phyloP scores from a whole-genome alignment of 345 rosid species.

The Hibiscus mutabilis region DNA sequence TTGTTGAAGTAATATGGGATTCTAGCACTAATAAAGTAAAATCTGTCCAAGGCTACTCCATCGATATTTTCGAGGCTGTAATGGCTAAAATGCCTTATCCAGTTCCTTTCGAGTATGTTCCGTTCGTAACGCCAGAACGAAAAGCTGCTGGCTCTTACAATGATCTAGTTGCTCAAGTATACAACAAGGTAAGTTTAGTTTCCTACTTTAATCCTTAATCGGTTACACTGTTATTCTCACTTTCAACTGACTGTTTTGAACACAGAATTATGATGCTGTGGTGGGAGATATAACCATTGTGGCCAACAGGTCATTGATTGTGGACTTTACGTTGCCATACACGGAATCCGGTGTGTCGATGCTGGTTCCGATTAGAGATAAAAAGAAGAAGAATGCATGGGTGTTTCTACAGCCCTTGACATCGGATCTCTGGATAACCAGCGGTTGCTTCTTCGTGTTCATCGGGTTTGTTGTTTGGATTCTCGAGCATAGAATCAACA shows the following conservation, averaged over 20 bases:
- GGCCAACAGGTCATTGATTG: conserved; percentile 35
- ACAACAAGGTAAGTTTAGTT: conserved; percentile 24
- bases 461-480: conserved; percentile 63
- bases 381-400: conserved; percentile 45
- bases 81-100: conserved; percentile 34
- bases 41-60: conserved; percentile 29
- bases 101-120: conserved; percentile 25
- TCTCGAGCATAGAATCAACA: conserved; percentile 61
- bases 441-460: conserved; percentile 39
- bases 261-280: conserved; percentile 44
- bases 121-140: conserved; percentile 22
- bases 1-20: conserved; percentile 11
- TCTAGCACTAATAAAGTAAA: conserved; percentile 1
- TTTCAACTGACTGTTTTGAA: not conserved
- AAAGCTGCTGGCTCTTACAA: conserved; percentile 21
- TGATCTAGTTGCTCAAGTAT: conserved; percentile 41
- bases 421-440: conserved; percentile 56
- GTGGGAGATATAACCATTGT: conserved; percentile 67
- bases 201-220: not conserved
- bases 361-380: conserved; percentile 47
- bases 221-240: not conserved
- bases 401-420: conserved; percentile 60
- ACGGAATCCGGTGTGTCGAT: conserved; percentile 63
- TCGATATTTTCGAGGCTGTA: conserved; percentile 37
- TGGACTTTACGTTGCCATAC: conserved; percentile 70